These are phyloP conservation scores for Sugiyamaella sp. DNA, from an alignment of 1,139 yeast genomes.

Conservation along the genomic window DNA sequence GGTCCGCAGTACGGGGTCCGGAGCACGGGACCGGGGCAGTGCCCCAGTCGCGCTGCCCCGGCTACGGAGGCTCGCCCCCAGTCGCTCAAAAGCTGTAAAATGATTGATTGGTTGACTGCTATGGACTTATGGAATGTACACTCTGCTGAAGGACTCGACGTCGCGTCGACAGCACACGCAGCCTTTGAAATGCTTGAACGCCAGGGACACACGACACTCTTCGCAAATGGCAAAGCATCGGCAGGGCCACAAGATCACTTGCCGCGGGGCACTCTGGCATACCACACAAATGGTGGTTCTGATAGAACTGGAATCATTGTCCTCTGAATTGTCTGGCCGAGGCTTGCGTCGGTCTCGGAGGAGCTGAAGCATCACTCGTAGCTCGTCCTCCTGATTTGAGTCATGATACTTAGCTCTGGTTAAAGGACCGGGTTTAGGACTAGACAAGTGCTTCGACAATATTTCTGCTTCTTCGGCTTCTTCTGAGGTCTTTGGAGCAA, in stretches of 20 bases:
- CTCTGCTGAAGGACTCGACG: constrained; percentile 53
- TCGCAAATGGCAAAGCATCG: constrained; percentile 88
- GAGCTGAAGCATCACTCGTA: constrained; percentile 19
- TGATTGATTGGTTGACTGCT: too few relatives aligned
- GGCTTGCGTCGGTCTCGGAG: constrained; percentile 21
- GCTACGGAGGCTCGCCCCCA: too few relatives aligned
- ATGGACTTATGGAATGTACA: constrained; percentile 28
- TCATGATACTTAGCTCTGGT: constrained; percentile 32
- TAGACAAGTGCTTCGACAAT: constrained; percentile 29
- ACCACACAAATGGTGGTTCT: constrained; percentile 60
- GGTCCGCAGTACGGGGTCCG: too few relatives aligned
- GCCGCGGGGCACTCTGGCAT: constrained; percentile 75
- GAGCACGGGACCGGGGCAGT: too few relatives aligned
- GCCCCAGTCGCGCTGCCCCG: too few relatives aligned
- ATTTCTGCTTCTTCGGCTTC: constrained; percentile 33
- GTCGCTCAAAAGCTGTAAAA: too few relatives aligned
- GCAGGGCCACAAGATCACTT: constrained; percentile 91
- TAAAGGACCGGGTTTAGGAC: constrained; percentile 23
- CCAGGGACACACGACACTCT: constrained; percentile 75
- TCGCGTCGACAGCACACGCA: constrained; percentile 85
- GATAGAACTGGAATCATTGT: constrained; percentile 9
- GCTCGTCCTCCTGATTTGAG: constrained; percentile 13
- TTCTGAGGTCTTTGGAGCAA: constrained; percentile 32
- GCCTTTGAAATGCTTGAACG: constrained; percentile 69
- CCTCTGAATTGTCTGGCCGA: constrained; percentile 23